Evolutionary conservation across 2,329 filamentous ascomycete species (phyloP).

Genomic region (Triangularia setosa): DNA sequence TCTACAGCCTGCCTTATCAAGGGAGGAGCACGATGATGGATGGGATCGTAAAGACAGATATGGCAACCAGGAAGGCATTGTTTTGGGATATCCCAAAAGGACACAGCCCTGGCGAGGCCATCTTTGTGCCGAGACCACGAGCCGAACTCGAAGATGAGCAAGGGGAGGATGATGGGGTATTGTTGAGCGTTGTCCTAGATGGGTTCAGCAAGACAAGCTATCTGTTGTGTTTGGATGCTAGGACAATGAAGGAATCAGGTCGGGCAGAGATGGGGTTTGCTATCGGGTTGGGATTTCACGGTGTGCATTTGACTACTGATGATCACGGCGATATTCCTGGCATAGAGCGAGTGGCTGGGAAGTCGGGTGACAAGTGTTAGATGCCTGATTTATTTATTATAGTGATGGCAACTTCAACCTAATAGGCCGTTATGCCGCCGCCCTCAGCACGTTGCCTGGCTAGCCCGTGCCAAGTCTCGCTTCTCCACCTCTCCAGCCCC

Average conservation of each 20-base stretch:
- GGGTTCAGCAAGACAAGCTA: constrained; percentile 58
- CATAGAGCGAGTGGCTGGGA: too few relatives aligned
- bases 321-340: not conserved
- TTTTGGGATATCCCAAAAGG: constrained; percentile 55
- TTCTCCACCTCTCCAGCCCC: too few relatives aligned
- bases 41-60: constrained; percentile 62
- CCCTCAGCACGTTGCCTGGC: too few relatives aligned
- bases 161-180: constrained; percentile 31
- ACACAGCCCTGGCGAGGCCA: constrained; percentile 65
- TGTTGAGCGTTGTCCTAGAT: constrained; percentile 62
- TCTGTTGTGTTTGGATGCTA: constrained; percentile 61
- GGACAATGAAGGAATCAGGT: constrained; percentile 59
- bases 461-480: too few relatives aligned
- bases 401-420: too few relatives aligned
- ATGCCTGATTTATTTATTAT: too few relatives aligned
- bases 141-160: constrained; percentile 22
- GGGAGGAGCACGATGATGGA: constrained; percentile 60
- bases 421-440: too few relatives aligned
- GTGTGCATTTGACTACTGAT: constrained; percentile 38
- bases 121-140: constrained; percentile 56
- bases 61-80: constrained; percentile 45
- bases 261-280: constrained; percentile 59
- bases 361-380: too few relatives aligned
- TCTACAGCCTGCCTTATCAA: constrained; percentile 55
- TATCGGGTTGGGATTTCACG: constrained; percentile 64